These are phyloP conservation scores for Aspergillus novofumigatus DNA, from an alignment of 2,329 filamentous ascomycete species.

Conservation along the genomic window DNA sequence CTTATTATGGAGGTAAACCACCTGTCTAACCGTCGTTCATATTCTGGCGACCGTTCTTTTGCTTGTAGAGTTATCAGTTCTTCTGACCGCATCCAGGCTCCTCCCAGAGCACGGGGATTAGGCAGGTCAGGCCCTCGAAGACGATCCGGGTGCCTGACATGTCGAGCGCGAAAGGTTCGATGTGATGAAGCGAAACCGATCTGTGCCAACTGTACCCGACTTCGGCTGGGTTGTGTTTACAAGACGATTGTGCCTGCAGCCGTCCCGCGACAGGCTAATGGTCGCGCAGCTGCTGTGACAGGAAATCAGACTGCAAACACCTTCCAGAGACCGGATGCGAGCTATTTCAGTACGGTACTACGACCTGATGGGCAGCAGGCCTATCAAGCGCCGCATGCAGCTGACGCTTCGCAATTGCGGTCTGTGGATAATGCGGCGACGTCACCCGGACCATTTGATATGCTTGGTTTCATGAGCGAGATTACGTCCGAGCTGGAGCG, in stretches of 20 bases:
- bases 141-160: conserved; percentile 33
- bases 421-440: conserved; percentile 8
- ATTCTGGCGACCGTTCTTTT: background rate
- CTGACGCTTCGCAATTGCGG: background rate
- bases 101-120: conserved; percentile 28
- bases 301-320: background rate
- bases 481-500: conserved; percentile 34
- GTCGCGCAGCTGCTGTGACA: background rate
- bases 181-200: conserved; percentile 33
- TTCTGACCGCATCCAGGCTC: conserved; percentile 11
- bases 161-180: conserved; percentile 33
- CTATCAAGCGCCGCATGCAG: background rate
- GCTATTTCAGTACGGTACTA: conserved; percentile 27
- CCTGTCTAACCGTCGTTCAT: background rate
- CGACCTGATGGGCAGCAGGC: conserved; percentile 22
- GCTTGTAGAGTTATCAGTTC: background rate
- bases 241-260: conserved; percentile 19
- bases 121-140: conserved; percentile 34
- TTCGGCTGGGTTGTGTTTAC: conserved; percentile 29
- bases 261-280: conserved; percentile 2
- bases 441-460: conserved; percentile 26
- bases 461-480: conserved; percentile 35
- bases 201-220: conserved; percentile 32
- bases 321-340: conserved; percentile 18
- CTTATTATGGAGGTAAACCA: conserved; percentile 2